Base-by-base conservation (phyloP, 2,329 filamentous ascomycete genomes). In the Pseudocercospora eumusae region DNA sequence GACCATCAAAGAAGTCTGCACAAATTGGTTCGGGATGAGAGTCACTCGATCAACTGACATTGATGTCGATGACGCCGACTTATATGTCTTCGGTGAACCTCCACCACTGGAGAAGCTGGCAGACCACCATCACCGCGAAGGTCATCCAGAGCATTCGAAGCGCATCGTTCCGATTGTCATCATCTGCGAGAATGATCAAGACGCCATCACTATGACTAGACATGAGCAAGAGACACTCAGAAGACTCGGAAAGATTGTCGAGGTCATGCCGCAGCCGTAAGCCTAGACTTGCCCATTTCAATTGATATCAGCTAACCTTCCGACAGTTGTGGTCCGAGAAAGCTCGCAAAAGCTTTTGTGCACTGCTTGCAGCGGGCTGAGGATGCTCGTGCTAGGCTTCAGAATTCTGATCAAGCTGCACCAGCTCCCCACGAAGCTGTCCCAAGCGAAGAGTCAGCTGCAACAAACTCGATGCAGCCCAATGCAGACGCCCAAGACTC, bases 251-350 rank as follows among this genome's bases (percentile, higher is more conserved):
- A 61, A 58, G 11, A 64, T 70, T 8, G 66, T 75, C 5, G 76
- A 78, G 50, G 73, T 75, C 28, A 66, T 78, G 2, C 71, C 72
- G 6, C 74, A 78, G 49, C 70, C 70, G 47, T 62, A 28, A 61
- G 59, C 57, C 11, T n/a, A 33, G 18, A 20, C 36, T 11, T n/a
- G 2, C 5, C 13, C 7, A 13, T 40, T 4, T 40, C n/a, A 18
- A 1, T 40, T 13, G 25, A 42, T 40, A 28, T 4, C 7, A 20
- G 45, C 59, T 61, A 25, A 61, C 23, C 2, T 13, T 15, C 4
- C 23, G n/a, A 50, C 74, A 75, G 47, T 7, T 76, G 76, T 50
- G 77, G 77, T 5, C 76, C 77, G 5, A 71, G 74, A 56, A 79
- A 78, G 64, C 71, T 79, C 21, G 75, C 74, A 5, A 74, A 71